Evolutionary conservation across 2,329 filamentous ascomycete genomes (phyloP).

Genomic region (Pestalotiopsis sp.): DNA sequence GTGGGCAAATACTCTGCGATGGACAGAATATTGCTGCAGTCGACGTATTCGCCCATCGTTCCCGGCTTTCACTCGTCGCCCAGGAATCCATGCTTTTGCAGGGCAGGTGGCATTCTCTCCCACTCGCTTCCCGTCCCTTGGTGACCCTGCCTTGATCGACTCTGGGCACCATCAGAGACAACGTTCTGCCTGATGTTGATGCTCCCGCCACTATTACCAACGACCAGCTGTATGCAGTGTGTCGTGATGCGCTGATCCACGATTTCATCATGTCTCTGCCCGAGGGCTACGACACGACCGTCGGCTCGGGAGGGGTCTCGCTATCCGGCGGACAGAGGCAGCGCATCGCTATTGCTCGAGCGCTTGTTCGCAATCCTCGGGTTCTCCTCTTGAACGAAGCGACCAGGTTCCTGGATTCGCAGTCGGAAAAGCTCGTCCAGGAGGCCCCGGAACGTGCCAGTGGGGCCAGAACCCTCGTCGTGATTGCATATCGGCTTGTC

Average conservation of each 20-base stretch:
- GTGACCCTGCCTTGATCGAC: not conserved
- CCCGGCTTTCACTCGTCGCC: constrained; percentile 87
- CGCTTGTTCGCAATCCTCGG: constrained; percentile 89
- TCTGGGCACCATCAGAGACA: constrained; percentile 77
- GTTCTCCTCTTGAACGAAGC: constrained; percentile 92
- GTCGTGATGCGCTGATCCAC: constrained; percentile 88
- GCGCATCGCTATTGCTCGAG: constrained; percentile 75
- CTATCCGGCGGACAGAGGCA: constrained; percentile 66
- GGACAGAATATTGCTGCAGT: constrained; percentile 77
- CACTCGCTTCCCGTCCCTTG: not conserved
- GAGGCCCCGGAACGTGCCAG: constrained; percentile 84
- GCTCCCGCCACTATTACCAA: constrained; percentile 60
- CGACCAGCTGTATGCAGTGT: constrained; percentile 71
- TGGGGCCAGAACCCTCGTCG: constrained; percentile 86
- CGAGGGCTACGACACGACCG: constrained; percentile 87
- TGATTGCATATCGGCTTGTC: constrained; percentile 91
- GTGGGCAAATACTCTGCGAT: constrained; percentile 76
- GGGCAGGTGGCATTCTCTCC: not conserved
- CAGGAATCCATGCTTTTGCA: constrained; percentile 92
- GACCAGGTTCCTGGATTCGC: constrained; percentile 89
- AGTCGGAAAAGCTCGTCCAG: constrained; percentile 91
- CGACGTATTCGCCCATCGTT: constrained; percentile 88
- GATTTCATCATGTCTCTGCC: constrained; percentile 83
- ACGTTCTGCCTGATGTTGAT: constrained; percentile 83
- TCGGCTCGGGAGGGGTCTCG: constrained; percentile 74